Conservation (phyloP, 2,329 filamentous ascomycete genomes). For the Cordyceps farinosa region DNA sequence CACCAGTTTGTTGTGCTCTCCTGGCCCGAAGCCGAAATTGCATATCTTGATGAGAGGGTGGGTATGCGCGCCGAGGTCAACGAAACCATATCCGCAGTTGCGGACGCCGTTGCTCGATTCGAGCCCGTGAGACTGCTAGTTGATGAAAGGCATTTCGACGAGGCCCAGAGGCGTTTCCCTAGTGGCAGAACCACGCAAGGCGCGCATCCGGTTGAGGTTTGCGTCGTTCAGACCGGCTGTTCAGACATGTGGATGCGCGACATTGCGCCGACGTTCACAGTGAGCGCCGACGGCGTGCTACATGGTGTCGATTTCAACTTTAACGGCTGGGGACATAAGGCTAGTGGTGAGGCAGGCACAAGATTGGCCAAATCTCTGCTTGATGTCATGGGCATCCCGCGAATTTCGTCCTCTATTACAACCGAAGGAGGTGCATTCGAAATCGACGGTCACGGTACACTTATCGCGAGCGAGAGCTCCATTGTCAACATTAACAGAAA, state of each 20-base stretch:
- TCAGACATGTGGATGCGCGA: neutral
- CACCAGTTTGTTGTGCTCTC: too few relatives aligned
- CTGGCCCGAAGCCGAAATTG: too few relatives aligned
- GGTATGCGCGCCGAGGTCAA: too few relatives aligned
- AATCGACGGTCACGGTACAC: slow-evolving; percentile 19
- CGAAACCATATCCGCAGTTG: too few relatives aligned
- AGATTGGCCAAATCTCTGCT: neutral
- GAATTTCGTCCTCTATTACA: slow-evolving; percentile 15
- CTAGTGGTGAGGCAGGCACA: neutral
- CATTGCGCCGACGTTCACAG: neutral
- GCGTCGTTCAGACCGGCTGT: too few relatives aligned
- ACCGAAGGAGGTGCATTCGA: slow-evolving; percentile 26
- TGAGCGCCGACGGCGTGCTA: neutral
- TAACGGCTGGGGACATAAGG: neutral
- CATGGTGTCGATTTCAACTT: neutral
- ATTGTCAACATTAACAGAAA: slow-evolving; percentile 30
- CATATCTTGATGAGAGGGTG: too few relatives aligned
- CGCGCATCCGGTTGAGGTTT: too few relatives aligned
- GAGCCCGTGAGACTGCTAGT: too few relatives aligned
- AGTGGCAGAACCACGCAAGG: too few relatives aligned
- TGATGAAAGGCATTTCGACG: too few relatives aligned
- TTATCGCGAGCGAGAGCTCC: slow-evolving; percentile 27
- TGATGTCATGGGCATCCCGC: neutral
- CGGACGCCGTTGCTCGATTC: too few relatives aligned
- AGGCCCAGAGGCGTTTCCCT: too few relatives aligned